Evolutionary conservation across 352 stramenopile genomes (phyloP).

Genomic region (Phytophthora sansomeana): DNA sequence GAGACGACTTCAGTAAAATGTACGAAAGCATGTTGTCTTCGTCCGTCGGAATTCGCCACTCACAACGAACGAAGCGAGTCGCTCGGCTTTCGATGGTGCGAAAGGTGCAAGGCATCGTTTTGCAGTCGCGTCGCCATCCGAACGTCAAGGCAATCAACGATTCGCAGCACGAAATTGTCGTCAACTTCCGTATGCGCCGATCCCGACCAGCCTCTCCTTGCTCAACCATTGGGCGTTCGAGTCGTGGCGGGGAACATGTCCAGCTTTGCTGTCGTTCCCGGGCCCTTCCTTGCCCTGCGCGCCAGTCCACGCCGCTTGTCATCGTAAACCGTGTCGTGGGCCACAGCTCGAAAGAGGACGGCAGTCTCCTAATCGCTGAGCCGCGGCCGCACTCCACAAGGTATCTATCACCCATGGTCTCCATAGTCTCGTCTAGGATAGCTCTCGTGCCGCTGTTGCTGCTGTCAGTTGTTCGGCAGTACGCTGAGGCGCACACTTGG

Average conservation of each 20-base stretch:
- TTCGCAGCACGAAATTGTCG: slow-evolving; percentile 2
- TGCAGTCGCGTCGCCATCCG: slow-evolving; percentile 14
- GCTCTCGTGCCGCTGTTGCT: slow-evolving; percentile 19
- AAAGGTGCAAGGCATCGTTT: slow-evolving; percentile 7
- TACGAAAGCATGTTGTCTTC: not conserved
- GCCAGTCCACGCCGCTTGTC: not conserved
- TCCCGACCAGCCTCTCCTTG: slow-evolving; percentile 21
- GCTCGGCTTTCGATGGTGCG: slow-evolving; percentile 3
- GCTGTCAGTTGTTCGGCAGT: slow-evolving; percentile 19
- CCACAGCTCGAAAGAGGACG: slow-evolving; percentile 20
- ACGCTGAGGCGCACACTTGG: slow-evolving; percentile 60
- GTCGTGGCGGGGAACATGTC: slow-evolving; percentile 1
- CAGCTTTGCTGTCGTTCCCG: slow-evolving; percentile 26
- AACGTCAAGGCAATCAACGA: slow-evolving; percentile 28
- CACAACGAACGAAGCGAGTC: slow-evolving; percentile 5
- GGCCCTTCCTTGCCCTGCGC: slow-evolving; percentile 24
- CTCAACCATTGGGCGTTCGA: slow-evolving; percentile 10
- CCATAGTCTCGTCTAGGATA: slow-evolving; percentile 20
- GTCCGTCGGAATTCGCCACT: not conserved
- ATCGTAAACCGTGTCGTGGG: slow-evolving; percentile 20
- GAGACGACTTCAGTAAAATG: not conserved
- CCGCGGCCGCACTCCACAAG: not conserved
- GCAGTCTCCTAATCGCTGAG: slow-evolving; percentile 29
- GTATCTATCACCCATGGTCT: slow-evolving; percentile 19
- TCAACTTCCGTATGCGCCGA: slow-evolving; percentile 11